Conservation (phyloP, 2,329 filamentous ascomycete species). For the Colletotrichum orchidophilum region DNA sequence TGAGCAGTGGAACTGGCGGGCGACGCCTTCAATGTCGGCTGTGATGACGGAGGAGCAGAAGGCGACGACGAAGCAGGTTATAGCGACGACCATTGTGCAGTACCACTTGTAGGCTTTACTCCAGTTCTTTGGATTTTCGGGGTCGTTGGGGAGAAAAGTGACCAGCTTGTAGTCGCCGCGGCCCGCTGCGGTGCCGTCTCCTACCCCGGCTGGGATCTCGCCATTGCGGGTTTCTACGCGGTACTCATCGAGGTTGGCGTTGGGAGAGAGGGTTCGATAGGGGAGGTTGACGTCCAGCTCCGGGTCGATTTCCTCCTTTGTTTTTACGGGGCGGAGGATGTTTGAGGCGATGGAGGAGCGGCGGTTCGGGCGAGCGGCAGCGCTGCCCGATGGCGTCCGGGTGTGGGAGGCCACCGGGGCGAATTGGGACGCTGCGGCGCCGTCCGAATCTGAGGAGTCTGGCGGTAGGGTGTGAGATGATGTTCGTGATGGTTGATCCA, state of each 20-base stretch:
- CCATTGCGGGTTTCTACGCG: constrained; percentile 68
- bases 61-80: constrained; percentile 79
- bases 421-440: constrained; percentile 1
- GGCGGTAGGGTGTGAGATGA: constrained; percentile 23
- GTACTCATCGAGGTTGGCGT: constrained; percentile 74
- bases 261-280: constrained; percentile 68
- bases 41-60: constrained; percentile 81
- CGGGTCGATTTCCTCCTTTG: constrained; percentile 51
- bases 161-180: constrained; percentile 60
- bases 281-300: constrained; percentile 67
- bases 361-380: background rate
- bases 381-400: background rate
- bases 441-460: constrained; percentile 3
- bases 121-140: constrained; percentile 89
- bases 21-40: constrained; percentile 74
- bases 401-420: constrained; percentile 17
- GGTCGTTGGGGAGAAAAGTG: constrained; percentile 74
- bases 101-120: constrained; percentile 82
- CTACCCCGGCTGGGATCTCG: constrained; percentile 62
- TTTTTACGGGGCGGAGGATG: constrained; percentile 31
- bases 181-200: constrained; percentile 22
- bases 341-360: constrained; percentile 38
- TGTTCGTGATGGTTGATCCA: constrained; percentile 14
- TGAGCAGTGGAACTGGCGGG: constrained; percentile 72
- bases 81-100: constrained; percentile 84